phyloP scores from a whole-genome alignment of 192 early-diverging fungal species.

The Backusella circina region DNA sequence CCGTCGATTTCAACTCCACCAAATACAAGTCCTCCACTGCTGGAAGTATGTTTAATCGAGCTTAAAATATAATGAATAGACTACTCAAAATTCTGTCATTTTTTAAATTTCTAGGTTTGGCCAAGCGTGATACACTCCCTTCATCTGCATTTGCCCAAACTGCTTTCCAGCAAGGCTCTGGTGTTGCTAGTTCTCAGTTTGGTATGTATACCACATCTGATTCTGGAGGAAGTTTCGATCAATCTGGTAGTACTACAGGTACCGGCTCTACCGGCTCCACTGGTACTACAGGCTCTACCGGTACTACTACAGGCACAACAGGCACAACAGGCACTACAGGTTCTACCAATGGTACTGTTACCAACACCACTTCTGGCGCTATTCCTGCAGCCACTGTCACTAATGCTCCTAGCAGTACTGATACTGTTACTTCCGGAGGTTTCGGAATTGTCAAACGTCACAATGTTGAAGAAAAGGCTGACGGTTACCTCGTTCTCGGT shows the following conservation, averaged over 20 bases:
- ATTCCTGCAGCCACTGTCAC: not conserved
- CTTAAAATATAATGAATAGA: not conserved
- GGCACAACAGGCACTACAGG: not conserved
- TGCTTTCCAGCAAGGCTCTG: constrained; percentile 23
- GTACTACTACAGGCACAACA: not conserved
- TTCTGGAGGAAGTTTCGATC: constrained; percentile 3
- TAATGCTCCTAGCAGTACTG: not conserved
- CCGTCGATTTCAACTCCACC: constrained; percentile 26
- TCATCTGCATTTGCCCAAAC: constrained; percentile 18
- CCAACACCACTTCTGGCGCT: not conserved
- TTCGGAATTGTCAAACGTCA: constrained; percentile 6
- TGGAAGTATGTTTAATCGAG: not conserved
- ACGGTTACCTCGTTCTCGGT: constrained; percentile 28
- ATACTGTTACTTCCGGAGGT: constrained; percentile 8
- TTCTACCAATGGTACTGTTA: not conserved
- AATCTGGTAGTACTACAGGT: not conserved
- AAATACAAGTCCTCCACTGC: constrained; percentile 7
- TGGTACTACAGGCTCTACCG: not conserved
- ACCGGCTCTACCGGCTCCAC: not conserved
- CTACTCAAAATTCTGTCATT: not conserved
- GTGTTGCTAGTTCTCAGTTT: constrained; percentile 26
- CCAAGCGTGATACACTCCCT: constrained; percentile 15
- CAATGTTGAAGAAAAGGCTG: constrained; percentile 5
- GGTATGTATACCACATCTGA: constrained; percentile 26
- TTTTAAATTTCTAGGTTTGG: constrained; percentile 7